Evolutionary conservation across 1,139 yeast species (phyloP).

Genomic region (Debaryomycetaceae sp.): DNA sequence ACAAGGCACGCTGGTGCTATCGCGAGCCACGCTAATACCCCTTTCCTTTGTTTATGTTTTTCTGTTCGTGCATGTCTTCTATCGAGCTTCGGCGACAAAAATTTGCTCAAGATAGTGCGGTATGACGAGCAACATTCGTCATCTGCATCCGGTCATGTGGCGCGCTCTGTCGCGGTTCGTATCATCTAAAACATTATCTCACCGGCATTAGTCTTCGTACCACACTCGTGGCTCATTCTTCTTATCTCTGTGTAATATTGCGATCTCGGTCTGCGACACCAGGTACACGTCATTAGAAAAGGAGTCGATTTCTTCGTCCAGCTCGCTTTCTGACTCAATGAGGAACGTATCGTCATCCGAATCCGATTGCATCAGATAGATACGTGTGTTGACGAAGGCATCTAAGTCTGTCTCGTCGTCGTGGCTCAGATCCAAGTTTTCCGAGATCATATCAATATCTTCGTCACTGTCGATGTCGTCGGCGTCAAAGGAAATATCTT

Average conservation of each 20-base stretch:
- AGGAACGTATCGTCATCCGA: slow-evolving; percentile 26
- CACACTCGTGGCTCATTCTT: slow-evolving; percentile 4
- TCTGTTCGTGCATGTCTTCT: too few relatives aligned
- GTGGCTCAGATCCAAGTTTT: slow-evolving; percentile 14
- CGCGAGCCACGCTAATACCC: too few relatives aligned
- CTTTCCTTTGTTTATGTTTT: too few relatives aligned
- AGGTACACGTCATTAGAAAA: slow-evolving; percentile 1
- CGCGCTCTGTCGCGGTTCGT: too few relatives aligned
- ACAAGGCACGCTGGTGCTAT: too few relatives aligned
- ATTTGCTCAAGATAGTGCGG: too few relatives aligned
- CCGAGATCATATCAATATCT: slow-evolving; percentile 16
- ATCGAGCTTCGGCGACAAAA: too few relatives aligned
- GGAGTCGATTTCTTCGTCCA: slow-evolving; percentile 5
- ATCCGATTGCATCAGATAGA: slow-evolving; percentile 14
- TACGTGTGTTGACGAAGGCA: slow-evolving; percentile 9
- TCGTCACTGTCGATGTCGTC: slow-evolving; percentile 10
- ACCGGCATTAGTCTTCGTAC: slow-evolving; percentile 1
- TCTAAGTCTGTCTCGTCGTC: slow-evolving; percentile 13
- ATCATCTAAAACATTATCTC: too few relatives aligned
- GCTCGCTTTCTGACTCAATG: slow-evolving; percentile 15
- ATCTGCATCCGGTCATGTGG: too few relatives aligned
- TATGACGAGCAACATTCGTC: too few relatives aligned
- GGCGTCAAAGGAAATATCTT: slow-evolving; percentile 4
- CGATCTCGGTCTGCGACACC: slow-evolving; percentile 2
- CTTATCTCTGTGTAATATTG: slow-evolving; percentile 4